Base-by-base conservation (phyloP, 352 stramenopile genomes). In the Globisporangium recalcitrans region DNA sequence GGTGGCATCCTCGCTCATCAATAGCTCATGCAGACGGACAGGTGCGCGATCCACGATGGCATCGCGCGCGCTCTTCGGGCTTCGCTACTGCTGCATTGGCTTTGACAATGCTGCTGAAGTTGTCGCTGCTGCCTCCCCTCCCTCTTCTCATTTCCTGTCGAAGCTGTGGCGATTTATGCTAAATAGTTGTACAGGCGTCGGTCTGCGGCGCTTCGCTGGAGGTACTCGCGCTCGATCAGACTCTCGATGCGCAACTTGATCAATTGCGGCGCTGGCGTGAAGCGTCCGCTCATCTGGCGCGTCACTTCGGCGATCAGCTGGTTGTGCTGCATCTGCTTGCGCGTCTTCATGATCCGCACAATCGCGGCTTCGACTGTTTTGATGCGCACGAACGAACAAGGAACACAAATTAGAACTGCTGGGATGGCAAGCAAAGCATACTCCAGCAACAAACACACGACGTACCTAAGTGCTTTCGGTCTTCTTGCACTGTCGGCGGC, bases 201-300 rank as follows among this genome's bases (percentile, higher is more conserved):
- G 70, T 99, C 95, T 49, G 88, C 72, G 26, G 91, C 70, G 64
- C 92, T 93, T 47, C 97, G 91, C 70, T 99, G 93, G 46, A 99
- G 78, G 76, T 99, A 99, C 74, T 99, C 97, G 56, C 97, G 87
- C 70, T 99, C 97, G 65, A 99, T 99, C 19, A 99, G 85, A 65
- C 90, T 97, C 75, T 99, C 97, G 61, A 99, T 98, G 44, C 97
- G 85, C 61, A 98, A 96, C 85, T 99, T 99, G 76, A 99, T 96
- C 60, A 98, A 92, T 60, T 98, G 86, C 4, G 94, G 94, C 22
- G 91, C 80, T 16, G 96, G 96, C 5, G 93, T 85, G 73, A 99
- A 99, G 52, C 96, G 88, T 24, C 93, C 73, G 14, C 74, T 75
- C 74, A 96, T 91, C 61, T 96, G 87, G 6, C 80, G 77, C 19